Base-by-base conservation (phyloP, 352 stramenopile genomes). In the Salisapilia sapeloensis region DNA sequence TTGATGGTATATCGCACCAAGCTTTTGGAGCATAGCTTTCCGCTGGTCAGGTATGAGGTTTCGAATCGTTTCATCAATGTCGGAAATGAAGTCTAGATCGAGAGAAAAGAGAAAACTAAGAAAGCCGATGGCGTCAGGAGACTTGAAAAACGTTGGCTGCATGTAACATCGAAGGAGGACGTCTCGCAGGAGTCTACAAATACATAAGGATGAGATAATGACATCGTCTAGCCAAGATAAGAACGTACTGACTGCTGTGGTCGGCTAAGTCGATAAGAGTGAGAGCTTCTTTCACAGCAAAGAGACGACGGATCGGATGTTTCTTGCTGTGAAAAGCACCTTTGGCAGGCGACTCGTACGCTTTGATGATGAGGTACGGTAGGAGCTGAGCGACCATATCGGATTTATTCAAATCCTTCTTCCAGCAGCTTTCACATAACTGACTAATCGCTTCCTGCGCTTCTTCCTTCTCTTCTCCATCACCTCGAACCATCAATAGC, bases 131-230 rank as follows among this genome's bases (percentile, higher is more conserved):
- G 77, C 80, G 38, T 92, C 76, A 0, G 74, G 65, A 0, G 72
- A 87, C 5, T 62, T 56, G 34, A 94, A 89, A 26, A 91, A 76
- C 17, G 72, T 60, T 2, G 80, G 72, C 45, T 86, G 69, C 18
- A 94, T 81, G 31, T 78, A 92, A 38, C 71, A 92, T 16, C 78
- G 75, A 40, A 94, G 48, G 5, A 94, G 45, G 29, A 94, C 81
- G 18, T 85, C 72, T 5, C 67, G 66, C 32, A 92, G 29, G 4
- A 86, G 35, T 4, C 55, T 72, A 29, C 12, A 6, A 5, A 21
- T 0, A 24, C 16, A 11, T 17, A 28, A 22, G 21, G 21, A 41
- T 24, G 10, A 21, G 9, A 17, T 29, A 14, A 28, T 8, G 4
- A 33, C 9, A 11, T 19, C 18, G 22, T n/a, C 29, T 24, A 31